Conservation (phyloP, 2,329 filamentous ascomycete species). For the Colletotrichum melonis region DNA sequence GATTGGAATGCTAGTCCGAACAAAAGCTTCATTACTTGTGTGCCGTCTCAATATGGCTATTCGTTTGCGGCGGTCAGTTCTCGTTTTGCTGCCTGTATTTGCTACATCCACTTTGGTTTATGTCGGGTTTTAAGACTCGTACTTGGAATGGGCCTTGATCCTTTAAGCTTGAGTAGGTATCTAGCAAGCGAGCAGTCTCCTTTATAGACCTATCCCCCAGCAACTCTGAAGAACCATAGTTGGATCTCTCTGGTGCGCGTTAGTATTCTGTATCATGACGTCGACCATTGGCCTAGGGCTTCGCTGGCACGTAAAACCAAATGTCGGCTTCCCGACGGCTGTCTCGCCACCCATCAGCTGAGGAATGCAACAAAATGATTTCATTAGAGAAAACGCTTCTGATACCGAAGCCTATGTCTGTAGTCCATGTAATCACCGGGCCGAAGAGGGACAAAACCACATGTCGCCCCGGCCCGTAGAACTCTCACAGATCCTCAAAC, state of each 20-base stretch:
- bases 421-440: too few species aligned
- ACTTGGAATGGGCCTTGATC: neutral
- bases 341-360: neutral
- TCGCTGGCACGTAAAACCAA: neutral
- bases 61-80: too few species aligned
- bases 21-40: too few species aligned
- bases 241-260: neutral
- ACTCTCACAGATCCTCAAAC: neutral
- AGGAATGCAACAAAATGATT: neutral
- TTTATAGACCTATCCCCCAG: neutral
- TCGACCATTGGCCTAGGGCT: neutral
- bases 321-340: neutral
- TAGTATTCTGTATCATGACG: neutral
- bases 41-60: fast-evolving
- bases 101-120: too few species aligned
- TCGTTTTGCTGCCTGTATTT: too few species aligned
- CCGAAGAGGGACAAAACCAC: neutral
- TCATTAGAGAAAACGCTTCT: neutral
- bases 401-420: neutral
- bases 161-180: neutral
- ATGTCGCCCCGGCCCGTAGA: neutral
- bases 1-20: neutral
- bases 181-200: neutral
- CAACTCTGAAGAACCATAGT: neutral
- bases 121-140: too few species aligned